phyloP scores from a whole-genome alignment of 2,329 filamentous ascomycete genomes.

The Fusarium fracticaudum region DNA sequence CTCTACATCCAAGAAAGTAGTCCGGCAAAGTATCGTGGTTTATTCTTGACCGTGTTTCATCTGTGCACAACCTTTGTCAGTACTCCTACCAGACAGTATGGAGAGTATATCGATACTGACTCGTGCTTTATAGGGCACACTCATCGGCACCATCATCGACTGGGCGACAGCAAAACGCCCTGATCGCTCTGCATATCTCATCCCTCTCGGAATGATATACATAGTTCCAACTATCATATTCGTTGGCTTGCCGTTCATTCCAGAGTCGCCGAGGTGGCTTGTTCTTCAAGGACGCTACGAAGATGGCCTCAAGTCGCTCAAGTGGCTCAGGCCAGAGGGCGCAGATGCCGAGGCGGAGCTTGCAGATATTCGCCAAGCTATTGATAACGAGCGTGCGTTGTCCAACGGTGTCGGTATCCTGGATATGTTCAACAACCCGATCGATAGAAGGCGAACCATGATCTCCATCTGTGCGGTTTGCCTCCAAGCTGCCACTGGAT shows the following conservation, averaged over 20 bases:
- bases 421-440: slow-evolving; percentile 34
- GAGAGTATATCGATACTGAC: not conserved
- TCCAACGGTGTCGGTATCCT: slow-evolving; percentile 18
- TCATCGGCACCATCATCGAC: slow-evolving; percentile 36
- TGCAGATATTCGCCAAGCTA: slow-evolving; percentile 24
- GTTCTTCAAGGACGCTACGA: slow-evolving; percentile 34
- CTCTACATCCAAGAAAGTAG: slow-evolving; percentile 37
- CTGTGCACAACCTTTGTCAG: slow-evolving; percentile 36
- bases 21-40: slow-evolving; percentile 34
- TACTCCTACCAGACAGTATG: not conserved
- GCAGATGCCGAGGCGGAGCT: slow-evolving; percentile 24
- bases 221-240: slow-evolving; percentile 24
- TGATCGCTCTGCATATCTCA: slow-evolving; percentile 34
- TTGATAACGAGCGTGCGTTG: slow-evolving; percentile 20
- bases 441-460: slow-evolving; percentile 30
- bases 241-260: slow-evolving; percentile 25
- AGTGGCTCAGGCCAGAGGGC: slow-evolving; percentile 21
- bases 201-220: slow-evolving; percentile 35
- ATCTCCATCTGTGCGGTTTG: slow-evolving; percentile 30
- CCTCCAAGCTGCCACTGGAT: slow-evolving; percentile 34
- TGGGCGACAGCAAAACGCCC: slow-evolving; percentile 35
- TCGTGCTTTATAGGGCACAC: slow-evolving; percentile 11
- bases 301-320: slow-evolving; percentile 25
- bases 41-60: slow-evolving; percentile 36
- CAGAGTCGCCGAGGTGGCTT: slow-evolving; percentile 37